Base-by-base conservation (phyloP, 129 eudicot genomes). In the Chrysanthemum makinoi region DNA sequence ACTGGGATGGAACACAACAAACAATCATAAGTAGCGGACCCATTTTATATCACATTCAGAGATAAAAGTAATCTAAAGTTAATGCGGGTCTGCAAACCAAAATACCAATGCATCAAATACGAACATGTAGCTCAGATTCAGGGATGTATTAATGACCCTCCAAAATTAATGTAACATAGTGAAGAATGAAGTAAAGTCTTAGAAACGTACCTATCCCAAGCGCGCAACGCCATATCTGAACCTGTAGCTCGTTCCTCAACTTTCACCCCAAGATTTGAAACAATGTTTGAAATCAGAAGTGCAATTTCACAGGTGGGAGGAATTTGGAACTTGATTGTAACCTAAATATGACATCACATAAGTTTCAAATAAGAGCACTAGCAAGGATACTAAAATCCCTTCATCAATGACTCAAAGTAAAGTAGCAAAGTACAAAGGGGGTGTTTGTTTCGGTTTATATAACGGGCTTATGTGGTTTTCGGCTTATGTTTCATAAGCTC, bases 291-390 rank as follows among this genome's bases (percentile, higher is more conserved):
- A 75, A 94, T 86, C 68, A 90, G 61, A 30, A 79, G 83, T 22
- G 97, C 85, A 9, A 95, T 77, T 75, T 95, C 99, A 76, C 91
- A 86, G n/a, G 83, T 65, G 4, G 90, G 87, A 65, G 99, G 99
- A 69, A 94, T 79, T 80, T 87, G 96, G 82, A 94, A 94, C 87
- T 82, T 94, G 67, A 94, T 86, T 26, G 96, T 83, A 68, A 87
- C 84, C 99, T 94, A 70, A 80, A 62, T 20, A 73, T 24, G 48
- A 22, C 69, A 79, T 74, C 70, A 62, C 19, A 24, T 77, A 68
- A 73, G 47, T 50, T 17, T 15, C 59, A 71, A 59, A 10, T 10
- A 22, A n/a, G 18, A 54, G 19, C 72, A 17, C 70, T 54, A 4
- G 20, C 57, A 53, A 39, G 4, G 16, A 65, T 39, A 65, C 4